Evolutionary conservation across 208 protist genomes (phyloP).

Genomic region (Giardia duodenalis): DNA sequence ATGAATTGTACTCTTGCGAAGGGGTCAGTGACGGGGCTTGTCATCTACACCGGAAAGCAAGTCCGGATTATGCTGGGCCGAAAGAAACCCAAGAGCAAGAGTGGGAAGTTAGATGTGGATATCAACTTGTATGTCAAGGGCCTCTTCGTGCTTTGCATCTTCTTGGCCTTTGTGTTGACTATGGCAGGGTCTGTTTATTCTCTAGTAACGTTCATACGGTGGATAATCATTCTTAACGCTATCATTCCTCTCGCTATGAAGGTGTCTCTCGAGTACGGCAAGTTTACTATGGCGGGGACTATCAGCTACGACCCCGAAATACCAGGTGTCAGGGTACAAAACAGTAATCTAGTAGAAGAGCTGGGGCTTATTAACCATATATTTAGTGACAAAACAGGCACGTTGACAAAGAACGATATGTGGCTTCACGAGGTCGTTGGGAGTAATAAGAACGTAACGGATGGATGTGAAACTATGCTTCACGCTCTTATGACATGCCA

Average conservation of each 20-base stretch:
- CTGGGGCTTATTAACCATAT: conserved; percentile 83
- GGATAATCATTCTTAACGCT: conserved; percentile 81
- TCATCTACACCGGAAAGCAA: conserved; percentile 75
- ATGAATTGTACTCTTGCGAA: conserved; percentile 76
- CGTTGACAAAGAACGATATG: conserved; percentile 86
- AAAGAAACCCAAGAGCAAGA: conserved; percentile 54
- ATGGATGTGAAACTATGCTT: conserved; percentile 24
- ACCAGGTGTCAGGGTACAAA: conserved; percentile 62
- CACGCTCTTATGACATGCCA: not conserved
- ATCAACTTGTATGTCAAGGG: conserved; percentile 75
- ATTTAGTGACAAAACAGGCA: conserved; percentile 92
- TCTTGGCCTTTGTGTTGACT: conserved; percentile 54
- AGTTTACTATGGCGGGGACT: conserved; percentile 74
- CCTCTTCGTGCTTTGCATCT: conserved; percentile 55
- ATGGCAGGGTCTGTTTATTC: conserved; percentile 55
- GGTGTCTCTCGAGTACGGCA: conserved; percentile 86
- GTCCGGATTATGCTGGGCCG: conserved; percentile 79
- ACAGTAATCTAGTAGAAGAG: conserved; percentile 82
- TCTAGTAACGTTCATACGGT: conserved; percentile 49
- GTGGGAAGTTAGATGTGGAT: conserved; percentile 73
- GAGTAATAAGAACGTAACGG: conserved; percentile 40
- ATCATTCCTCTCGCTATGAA: conserved; percentile 84
- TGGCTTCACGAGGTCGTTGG: conserved; percentile 55
- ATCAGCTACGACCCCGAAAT: conserved; percentile 59
- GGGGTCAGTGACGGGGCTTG: conserved; percentile 56